Conservation (phyloP, 2,329 filamentous ascomycete genomes). For the Catunica adiposa region DNA sequence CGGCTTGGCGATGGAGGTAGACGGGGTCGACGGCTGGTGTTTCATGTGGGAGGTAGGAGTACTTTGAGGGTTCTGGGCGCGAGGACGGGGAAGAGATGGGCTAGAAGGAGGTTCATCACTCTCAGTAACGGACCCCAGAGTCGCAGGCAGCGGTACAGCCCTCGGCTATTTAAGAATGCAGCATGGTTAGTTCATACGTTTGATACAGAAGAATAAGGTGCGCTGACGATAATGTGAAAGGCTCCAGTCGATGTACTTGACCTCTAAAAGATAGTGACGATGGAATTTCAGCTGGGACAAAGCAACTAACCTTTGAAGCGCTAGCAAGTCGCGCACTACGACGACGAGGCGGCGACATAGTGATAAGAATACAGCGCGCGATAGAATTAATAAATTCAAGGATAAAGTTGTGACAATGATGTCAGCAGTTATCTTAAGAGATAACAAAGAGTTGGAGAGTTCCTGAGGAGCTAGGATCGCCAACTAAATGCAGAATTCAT, state of each 20-base stretch:
- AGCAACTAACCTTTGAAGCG: slow-evolving; percentile 22
- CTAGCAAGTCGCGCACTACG: slow-evolving; percentile 29
- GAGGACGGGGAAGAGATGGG: slow-evolving; percentile 8
- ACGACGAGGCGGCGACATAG: slow-evolving; percentile 28
- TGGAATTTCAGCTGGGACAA: neutral
- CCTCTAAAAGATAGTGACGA: neutral
- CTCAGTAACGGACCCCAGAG: slow-evolving; percentile 29
- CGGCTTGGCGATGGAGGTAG: slow-evolving; percentile 49
- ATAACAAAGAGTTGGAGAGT: neutral
- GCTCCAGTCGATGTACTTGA: too few relatives aligned
- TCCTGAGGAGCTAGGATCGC: neutral
- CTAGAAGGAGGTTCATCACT: slow-evolving; percentile 23
- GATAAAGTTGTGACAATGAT: neutral
- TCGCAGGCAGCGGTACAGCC: slow-evolving; percentile 21
- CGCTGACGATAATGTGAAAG: neutral
- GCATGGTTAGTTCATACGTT: slow-evolving; percentile 14
- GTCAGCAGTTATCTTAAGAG: too few relatives aligned
- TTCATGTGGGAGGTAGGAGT: slow-evolving; percentile 8
- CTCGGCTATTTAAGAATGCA: slow-evolving; percentile 7
- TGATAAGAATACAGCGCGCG: slow-evolving; percentile 14
- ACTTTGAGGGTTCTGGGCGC: slow-evolving; percentile 3
- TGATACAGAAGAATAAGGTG: neutral
- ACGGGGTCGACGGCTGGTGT: slow-evolving; percentile 37
- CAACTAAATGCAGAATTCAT: neutral
- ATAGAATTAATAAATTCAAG: neutral